Evolutionary conservation across 1,284 basidiomycete genomes (phyloP).

Genomic region (Leccinum subfulvum): DNA sequence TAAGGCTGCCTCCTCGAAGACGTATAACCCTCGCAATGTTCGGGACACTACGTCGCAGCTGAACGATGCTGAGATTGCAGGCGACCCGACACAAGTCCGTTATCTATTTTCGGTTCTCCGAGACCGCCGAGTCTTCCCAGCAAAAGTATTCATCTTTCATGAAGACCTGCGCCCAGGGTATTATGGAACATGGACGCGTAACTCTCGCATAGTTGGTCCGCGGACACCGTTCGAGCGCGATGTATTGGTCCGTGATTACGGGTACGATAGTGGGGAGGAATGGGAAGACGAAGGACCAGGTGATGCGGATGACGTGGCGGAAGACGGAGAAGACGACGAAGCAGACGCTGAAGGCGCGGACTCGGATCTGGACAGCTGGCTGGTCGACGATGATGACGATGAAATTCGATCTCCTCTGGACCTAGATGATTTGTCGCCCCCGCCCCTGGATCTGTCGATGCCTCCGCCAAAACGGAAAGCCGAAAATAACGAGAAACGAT

Average conservation of each 20-base stretch:
- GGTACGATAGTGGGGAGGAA: conserved; percentile 82
- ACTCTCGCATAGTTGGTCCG: conserved; percentile 66
- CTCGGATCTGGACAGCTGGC: conserved; percentile 74
- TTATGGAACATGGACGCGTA: conserved; percentile 83
- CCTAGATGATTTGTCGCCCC: conserved; percentile 41
- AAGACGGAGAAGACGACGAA: conserved; percentile 68
- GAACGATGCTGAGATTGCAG: conserved; percentile 74
- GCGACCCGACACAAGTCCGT: conserved; percentile 63
- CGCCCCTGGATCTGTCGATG: conserved; percentile 37
- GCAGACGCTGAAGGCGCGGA: conserved; percentile 58
- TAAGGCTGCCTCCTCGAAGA: conserved; percentile 32
- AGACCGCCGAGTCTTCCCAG: conserved; percentile 58
- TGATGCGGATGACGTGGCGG: conserved; percentile 70
- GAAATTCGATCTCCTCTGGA: conserved; percentile 45
- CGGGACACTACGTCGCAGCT: conserved; percentile 64
- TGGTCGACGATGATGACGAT: conserved; percentile 79
- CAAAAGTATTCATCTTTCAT: conserved; percentile 74
- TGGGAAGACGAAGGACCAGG: conserved; percentile 78
- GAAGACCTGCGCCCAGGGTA: conserved; percentile 82
- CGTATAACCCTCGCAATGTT: conserved; percentile 38
- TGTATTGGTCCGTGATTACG: conserved; percentile 70
- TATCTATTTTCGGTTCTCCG: conserved; percentile 52
- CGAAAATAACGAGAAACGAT: conserved; percentile 44
- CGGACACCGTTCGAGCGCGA: conserved; percentile 76
- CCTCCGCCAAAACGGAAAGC: conserved; percentile 54